A percentile compares a stretch with the other conserved stretches of the same genome.
These are phyloP conservation scores for Globisporangium alternatum DNA, from an alignment of 352 stramenopile species.

Conservation along the genomic window DNA sequence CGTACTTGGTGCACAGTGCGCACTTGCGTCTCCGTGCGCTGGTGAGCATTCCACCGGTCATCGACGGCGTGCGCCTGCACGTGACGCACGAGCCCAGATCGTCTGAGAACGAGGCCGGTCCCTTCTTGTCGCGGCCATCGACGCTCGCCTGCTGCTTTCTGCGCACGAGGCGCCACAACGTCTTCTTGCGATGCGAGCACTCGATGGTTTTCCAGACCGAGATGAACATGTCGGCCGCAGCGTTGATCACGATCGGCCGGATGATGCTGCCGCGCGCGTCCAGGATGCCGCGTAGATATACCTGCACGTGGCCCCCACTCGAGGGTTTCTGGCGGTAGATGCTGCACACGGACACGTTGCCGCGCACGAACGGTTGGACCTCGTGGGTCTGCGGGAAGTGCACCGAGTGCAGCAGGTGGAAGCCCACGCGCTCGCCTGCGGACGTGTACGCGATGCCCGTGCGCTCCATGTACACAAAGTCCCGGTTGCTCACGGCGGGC, in stretches of 20 bases:
- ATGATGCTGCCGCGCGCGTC: slow-evolving; percentile 1
- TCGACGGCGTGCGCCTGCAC: not conserved
- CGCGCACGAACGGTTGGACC: not conserved
- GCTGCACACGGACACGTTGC: slow-evolving; percentile 11
- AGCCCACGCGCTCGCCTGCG: slow-evolving; percentile 13
- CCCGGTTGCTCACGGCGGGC: slow-evolving; percentile 1
- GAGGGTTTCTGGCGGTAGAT: slow-evolving; percentile 1
- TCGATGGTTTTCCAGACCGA: slow-evolving; percentile 7
- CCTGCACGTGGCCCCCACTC: not conserved
- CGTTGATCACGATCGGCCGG: not conserved
- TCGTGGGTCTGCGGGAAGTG: slow-evolving; percentile 7
- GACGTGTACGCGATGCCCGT: slow-evolving; percentile 10
- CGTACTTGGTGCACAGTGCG: not conserved
- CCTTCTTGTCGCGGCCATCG: not conserved
- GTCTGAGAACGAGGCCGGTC: not conserved
- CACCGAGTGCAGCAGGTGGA: slow-evolving; percentile 17
- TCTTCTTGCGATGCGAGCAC: slow-evolving; percentile 6
- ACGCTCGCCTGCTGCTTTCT: slow-evolving; percentile 12
- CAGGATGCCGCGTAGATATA: not conserved
- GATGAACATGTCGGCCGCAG: slow-evolving; percentile 12
- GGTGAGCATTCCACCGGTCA: not conserved
- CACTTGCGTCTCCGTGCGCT: slow-evolving; percentile 1
- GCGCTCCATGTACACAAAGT: slow-evolving; percentile 19
- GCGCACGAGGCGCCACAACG: slow-evolving; percentile 15
- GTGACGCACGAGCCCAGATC: slow-evolving; percentile 1